Percentiles rank a stretch among this genome's conserved stretches.
Evolutionary conservation across 805 yeast genomes (phyloP).

Genomic region (Saccharomycopsis sp.): DNA sequence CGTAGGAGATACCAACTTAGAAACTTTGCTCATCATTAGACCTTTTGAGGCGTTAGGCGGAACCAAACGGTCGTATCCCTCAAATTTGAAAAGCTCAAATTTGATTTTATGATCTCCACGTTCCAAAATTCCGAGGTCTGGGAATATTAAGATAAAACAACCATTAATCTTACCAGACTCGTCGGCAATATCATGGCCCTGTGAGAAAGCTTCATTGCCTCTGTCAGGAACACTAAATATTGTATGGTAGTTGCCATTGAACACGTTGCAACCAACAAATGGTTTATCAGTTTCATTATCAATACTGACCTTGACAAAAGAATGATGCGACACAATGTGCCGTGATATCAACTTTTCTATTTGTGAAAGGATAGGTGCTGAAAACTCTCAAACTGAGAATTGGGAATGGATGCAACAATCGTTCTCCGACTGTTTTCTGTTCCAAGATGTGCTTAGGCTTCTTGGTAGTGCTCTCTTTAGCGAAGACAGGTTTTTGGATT

Average conservation of each 20-base stretch:
- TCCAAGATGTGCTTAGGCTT: neutral
- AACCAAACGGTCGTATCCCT: slow-evolving; percentile 5
- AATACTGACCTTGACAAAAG: slow-evolving; percentile 5
- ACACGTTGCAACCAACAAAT: neutral
- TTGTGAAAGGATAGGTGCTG: neutral
- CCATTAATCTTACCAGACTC: neutral
- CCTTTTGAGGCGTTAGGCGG: neutral
- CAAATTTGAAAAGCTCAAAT: slow-evolving; percentile 19
- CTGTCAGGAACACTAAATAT: neutral
- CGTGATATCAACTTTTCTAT: neutral
- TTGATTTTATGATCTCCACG: slow-evolving; percentile 13
- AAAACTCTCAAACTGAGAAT: slow-evolving; percentile 2
- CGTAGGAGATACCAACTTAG: slow-evolving; percentile 5
- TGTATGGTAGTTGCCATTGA: neutral
- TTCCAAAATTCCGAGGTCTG: slow-evolving; percentile 16
- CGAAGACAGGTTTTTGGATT: slow-evolving; percentile 2
- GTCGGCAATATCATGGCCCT: too few relatives aligned
- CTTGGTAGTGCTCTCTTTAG: neutral
- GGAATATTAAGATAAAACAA: slow-evolving; percentile 9
- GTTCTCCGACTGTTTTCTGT: neutral
- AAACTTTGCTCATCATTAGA: slow-evolving; percentile 9
- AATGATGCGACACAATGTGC: slow-evolving; percentile 6
- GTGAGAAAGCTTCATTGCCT: neutral
- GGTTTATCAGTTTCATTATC: neutral
- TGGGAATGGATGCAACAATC: slow-evolving; percentile 6